Percentiles rank a stretch among this genome's conserved stretches.
Evolutionary conservation across 371 early-diverging fungal species (phyloP).

Genomic region (Rhizopus delemar): DNA sequence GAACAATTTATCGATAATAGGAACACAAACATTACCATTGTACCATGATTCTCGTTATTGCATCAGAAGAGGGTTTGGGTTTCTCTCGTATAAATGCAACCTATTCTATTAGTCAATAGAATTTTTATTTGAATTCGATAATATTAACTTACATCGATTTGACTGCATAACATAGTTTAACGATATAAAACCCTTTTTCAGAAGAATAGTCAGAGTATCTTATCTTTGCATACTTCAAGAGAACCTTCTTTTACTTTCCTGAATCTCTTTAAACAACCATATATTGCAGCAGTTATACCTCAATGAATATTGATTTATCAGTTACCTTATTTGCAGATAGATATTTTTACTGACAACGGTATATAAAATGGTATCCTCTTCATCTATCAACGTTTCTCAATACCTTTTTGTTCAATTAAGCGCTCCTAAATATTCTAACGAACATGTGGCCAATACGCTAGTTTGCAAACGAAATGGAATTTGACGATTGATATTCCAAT

Average conservation of each 20-base stretch:
- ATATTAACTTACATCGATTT: not conserved
- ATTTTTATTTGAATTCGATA: not conserved
- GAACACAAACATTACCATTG: conserved; percentile 1
- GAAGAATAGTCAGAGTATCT: conserved; percentile 6
- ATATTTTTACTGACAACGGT: too few relatives aligned
- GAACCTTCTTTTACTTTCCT: conserved; percentile 1
- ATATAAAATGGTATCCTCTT: too few relatives aligned
- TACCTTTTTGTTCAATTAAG: too few relatives aligned
- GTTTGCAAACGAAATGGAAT: too few relatives aligned
- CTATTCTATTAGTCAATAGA: not conserved
- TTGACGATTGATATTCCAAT: too few relatives aligned
- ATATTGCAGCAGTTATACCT: too few relatives aligned
- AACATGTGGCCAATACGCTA: too few relatives aligned
- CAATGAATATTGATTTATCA: too few relatives aligned
- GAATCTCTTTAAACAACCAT: too few relatives aligned
- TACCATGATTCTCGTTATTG: conserved; percentile 1
- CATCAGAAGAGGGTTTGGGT: conserved; percentile 8
- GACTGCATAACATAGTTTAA: conserved; percentile 8
- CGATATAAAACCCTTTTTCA: conserved; percentile 6
- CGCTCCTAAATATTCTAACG: too few relatives aligned
- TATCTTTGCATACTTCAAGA: conserved; percentile 9
- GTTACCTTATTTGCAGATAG: too few relatives aligned
- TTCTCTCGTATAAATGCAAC: conserved; percentile 1
- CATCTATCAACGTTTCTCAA: too few relatives aligned
- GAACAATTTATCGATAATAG: conserved; percentile 1